phyloP scores from a whole-genome alignment of 345 rosid genomes.

The Mangifera indica region DNA sequence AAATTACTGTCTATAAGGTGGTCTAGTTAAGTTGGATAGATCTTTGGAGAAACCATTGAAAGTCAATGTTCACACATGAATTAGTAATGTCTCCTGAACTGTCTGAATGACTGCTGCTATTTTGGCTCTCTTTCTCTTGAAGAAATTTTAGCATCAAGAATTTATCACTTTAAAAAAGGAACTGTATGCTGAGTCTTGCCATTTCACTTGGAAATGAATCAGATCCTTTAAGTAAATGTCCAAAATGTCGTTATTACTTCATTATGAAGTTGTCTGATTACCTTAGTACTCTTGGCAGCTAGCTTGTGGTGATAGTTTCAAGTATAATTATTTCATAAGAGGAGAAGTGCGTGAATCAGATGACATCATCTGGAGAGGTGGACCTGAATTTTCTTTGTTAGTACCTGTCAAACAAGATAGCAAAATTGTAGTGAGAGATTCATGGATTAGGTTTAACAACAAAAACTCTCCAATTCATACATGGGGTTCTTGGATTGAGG shows the following conservation, averaged over 20 bases:
- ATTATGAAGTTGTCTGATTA: conserved; percentile 9
- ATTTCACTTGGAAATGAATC: background rate
- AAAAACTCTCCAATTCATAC: conserved; percentile 35
- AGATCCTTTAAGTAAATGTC: background rate
- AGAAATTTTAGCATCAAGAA: background rate
- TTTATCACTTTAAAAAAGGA: background rate
- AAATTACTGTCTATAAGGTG: background rate
- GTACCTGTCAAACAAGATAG: conserved; percentile 30
- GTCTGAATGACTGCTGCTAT: background rate
- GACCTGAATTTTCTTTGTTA: conserved; percentile 64
- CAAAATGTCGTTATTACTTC: conserved; percentile 2
- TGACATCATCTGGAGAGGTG: conserved; percentile 76
- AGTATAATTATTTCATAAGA: too few relatives aligned
- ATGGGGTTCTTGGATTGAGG: conserved; percentile 89
- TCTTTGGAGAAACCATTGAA: background rate
- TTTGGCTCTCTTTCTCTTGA: background rate
- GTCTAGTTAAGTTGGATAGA: background rate
- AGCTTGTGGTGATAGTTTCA: too few relatives aligned
- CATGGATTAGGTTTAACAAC: conserved; percentile 56
- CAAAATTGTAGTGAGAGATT: conserved; percentile 66
- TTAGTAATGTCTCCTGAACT: background rate
- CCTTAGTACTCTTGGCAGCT: background rate
- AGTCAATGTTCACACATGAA: background rate
- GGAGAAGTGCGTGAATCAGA: conserved; percentile 31
- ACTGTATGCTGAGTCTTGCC: conserved; percentile 2